Evolutionary conservation across 495 filamentous ascomycete species (phyloP).

Genomic region (Penicillium cataractarum): DNA sequence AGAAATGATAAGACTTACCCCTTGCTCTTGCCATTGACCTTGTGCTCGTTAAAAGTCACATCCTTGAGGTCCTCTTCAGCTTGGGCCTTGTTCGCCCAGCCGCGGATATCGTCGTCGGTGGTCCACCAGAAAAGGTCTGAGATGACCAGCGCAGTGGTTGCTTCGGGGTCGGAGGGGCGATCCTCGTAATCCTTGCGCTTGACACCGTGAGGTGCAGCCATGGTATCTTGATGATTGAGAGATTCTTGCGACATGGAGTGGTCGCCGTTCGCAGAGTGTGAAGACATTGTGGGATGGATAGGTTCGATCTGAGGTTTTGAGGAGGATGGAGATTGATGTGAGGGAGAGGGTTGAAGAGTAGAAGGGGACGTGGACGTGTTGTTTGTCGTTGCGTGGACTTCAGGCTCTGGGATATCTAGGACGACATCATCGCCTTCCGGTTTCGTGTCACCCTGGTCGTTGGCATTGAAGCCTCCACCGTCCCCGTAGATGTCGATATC

Average conservation of each 20-base stretch:
- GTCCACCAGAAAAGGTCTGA: constrained; percentile 96
- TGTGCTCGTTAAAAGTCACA: constrained; percentile 95
- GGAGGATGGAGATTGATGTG: background rate
- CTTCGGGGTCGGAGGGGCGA: constrained; percentile 75
- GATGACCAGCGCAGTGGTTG: constrained; percentile 80
- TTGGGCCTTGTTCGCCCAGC: constrained; percentile 75
- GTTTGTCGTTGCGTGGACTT: constrained; percentile 4
- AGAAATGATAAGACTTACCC: constrained; percentile 62
- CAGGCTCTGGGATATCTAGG: constrained; percentile 39
- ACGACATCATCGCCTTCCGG: constrained; percentile 51
- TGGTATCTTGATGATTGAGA: constrained; percentile 20
- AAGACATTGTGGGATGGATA: background rate
- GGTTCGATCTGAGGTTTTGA: constrained; percentile 9
- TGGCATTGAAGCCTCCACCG: constrained; percentile 55
- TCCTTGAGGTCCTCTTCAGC: constrained; percentile 87
- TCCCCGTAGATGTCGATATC: constrained; percentile 99
- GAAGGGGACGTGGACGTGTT: constrained; percentile 6
- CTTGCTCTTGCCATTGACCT: constrained; percentile 98
- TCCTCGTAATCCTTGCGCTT: constrained; percentile 81
- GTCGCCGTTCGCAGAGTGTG: constrained; percentile 25
- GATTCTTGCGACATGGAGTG: constrained; percentile 21
- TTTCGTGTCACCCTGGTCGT: constrained; percentile 54
- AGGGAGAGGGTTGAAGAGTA: no score
- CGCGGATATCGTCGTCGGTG: constrained; percentile 91
- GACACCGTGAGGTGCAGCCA: constrained; percentile 61